These are phyloP conservation scores for Metschnikowia cubensis DNA, from an alignment of 805 yeast species.

Conservation along the genomic window DNA sequence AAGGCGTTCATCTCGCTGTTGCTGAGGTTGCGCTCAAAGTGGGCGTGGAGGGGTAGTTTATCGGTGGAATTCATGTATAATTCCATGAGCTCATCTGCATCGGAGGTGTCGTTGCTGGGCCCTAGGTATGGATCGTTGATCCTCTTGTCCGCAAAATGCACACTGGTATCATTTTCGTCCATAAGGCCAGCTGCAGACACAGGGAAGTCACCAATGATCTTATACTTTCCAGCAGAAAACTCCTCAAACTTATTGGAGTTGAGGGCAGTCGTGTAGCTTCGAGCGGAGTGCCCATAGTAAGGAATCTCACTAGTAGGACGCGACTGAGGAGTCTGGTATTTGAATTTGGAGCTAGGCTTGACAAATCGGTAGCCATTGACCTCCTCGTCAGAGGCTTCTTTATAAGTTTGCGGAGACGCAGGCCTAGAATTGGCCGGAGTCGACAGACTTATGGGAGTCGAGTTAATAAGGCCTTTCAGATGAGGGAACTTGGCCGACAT, in stretches of 20 bases:
- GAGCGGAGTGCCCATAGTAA: not conserved
- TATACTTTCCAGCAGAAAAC: conserved; percentile 13
- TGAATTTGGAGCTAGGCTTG: conserved; percentile 20
- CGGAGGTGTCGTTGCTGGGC: conserved; percentile 1
- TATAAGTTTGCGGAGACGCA: conserved; percentile 23
- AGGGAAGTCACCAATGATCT: conserved; percentile 32
- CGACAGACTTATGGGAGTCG: conserved; percentile 41
- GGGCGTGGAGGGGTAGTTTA: conserved; percentile 14
- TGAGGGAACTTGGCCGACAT: conserved; percentile 3
- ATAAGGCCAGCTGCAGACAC: conserved; percentile 28
- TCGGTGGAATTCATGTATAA: conserved; percentile 16
- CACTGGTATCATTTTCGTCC: conserved; percentile 30
- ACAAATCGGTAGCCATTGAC: conserved; percentile 44
- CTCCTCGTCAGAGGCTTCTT: conserved; percentile 32
- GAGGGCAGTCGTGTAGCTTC: conserved; percentile 24
- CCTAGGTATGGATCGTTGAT: conserved; percentile 31
- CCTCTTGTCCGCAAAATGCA: conserved; percentile 37
- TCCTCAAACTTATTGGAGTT: conserved; percentile 10
- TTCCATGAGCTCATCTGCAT: conserved; percentile 4
- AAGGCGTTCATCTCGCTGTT: conserved; percentile 11
- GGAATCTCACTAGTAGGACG: conserved; percentile 11
- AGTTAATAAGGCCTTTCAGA: conserved; percentile 10
- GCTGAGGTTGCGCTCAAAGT: conserved; percentile 10
- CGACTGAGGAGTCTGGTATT: conserved; percentile 16
- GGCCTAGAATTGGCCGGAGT: conserved; percentile 41